Conservation (phyloP, 345 rosid species). For the Isatis tinctoria region DNA sequence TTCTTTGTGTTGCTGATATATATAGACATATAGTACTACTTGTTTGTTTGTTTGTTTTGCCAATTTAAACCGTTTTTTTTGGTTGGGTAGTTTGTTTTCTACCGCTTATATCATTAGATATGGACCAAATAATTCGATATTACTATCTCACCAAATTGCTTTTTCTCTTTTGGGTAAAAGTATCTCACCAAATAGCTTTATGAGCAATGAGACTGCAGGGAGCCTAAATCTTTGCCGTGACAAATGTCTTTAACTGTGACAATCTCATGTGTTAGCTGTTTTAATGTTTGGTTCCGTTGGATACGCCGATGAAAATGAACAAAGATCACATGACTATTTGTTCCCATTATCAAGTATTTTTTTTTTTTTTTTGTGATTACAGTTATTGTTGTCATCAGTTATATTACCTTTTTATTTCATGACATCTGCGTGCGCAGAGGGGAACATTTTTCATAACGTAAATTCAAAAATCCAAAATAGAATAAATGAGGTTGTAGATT, state of each 20-base stretch:
- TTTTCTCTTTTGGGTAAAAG: not conserved
- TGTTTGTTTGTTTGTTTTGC: not conserved
- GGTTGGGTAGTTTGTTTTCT: not conserved
- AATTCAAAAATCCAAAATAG: not conserved
- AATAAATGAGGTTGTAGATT: too few relatives aligned
- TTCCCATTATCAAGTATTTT: conserved; percentile 8
- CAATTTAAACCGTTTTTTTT: not conserved
- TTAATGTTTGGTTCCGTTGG: conserved; percentile 20
- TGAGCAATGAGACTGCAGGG: not conserved
- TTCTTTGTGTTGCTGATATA: not conserved
- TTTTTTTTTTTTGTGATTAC: conserved; percentile 3
- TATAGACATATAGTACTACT: too few relatives aligned
- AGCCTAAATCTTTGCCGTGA: conserved; percentile 3
- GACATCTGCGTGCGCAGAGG: not conserved
- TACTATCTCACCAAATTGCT: not conserved
- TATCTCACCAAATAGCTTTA: not conserved
- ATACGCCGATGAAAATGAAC: conserved; percentile 24
- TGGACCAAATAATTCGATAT: not conserved
- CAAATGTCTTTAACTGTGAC: not conserved
- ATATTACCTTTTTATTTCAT: conserved; percentile 6
- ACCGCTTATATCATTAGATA: not conserved
- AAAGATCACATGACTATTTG: conserved; percentile 19
- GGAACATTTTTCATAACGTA: not conserved
- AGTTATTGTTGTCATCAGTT: conserved; percentile 8
- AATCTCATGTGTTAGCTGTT: not conserved